Conservation (phyloP, 2,329 filamentous ascomycete genomes). For the Aspergillus sp. region DNA sequence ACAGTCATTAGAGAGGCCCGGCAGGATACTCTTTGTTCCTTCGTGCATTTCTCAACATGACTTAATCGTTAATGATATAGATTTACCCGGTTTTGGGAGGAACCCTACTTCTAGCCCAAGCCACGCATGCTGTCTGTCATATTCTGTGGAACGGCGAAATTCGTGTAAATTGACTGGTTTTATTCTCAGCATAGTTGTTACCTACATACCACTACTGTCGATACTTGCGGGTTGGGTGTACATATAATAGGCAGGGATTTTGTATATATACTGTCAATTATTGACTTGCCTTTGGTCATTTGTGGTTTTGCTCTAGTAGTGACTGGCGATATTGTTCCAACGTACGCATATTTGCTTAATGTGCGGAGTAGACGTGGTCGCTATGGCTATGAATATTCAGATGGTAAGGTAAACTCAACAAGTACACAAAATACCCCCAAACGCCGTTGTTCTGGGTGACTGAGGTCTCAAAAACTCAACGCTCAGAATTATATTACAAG, state of each 20-base stretch:
- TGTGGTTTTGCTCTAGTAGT: too few relatives aligned
- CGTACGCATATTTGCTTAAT: background rate
- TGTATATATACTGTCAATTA: slow-evolving; percentile 3
- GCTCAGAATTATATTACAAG: background rate
- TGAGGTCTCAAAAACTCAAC: background rate
- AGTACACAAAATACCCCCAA: background rate
- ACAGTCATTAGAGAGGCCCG: background rate
- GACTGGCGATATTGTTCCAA: too few relatives aligned
- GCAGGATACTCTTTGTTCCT: background rate
- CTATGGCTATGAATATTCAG: background rate
- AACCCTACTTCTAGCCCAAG: background rate
- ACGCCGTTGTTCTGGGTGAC: background rate
- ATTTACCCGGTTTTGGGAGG: slow-evolving; percentile 7
- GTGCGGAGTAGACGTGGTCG: background rate
- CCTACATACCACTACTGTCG: slow-evolving; percentile 1
- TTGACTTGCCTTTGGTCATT: background rate
- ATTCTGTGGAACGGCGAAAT: background rate
- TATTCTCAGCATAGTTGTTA: slow-evolving; percentile 10
- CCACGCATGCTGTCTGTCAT: slow-evolving; percentile 3
- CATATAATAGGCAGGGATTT: slow-evolving; percentile 1
- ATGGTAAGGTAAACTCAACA: background rate
- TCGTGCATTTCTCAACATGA: slow-evolving; percentile 9
- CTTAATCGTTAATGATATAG: slow-evolving; percentile 26
- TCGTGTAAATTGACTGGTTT: slow-evolving; percentile 1
- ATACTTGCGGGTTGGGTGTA: slow-evolving; percentile 3